These are phyloP conservation scores for Clathrospora elynae DNA, from an alignment of 2,329 filamentous ascomycete species.

Conservation along the genomic window DNA sequence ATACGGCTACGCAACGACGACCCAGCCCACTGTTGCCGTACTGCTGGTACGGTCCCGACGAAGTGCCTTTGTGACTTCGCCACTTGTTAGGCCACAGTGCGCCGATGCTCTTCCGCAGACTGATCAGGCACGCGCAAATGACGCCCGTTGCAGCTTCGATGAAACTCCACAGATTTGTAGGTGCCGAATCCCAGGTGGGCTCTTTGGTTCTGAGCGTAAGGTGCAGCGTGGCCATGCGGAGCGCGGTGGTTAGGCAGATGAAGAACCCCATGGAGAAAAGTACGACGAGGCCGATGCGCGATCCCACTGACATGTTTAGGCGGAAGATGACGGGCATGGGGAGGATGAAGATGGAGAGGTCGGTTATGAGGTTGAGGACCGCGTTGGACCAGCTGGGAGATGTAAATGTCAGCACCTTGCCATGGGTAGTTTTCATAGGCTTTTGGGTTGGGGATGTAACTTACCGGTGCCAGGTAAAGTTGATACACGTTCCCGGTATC, in stretches of 20 bases:
- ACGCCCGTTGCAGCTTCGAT: constrained; percentile 36
- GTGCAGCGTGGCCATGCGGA: constrained; percentile 35
- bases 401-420: background rate
- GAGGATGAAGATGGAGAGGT: constrained; percentile 28
- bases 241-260: constrained; percentile 31
- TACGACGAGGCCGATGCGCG: constrained; percentile 24
- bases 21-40: constrained; percentile 4
- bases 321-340: constrained; percentile 28
- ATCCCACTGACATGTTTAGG: constrained; percentile 29
- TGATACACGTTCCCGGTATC: constrained; percentile 27
- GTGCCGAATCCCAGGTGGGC: constrained; percentile 31
- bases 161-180: constrained; percentile 37
- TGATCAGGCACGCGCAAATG: constrained; percentile 36
- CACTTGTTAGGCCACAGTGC: constrained; percentile 22
- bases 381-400: constrained; percentile 27
- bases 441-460: constrained; percentile 1
- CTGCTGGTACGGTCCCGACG: constrained; percentile 9
- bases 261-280: constrained; percentile 37
- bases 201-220: constrained; percentile 23
- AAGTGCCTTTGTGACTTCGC: constrained; percentile 13
- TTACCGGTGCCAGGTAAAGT: constrained; percentile 30
- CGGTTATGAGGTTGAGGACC: constrained; percentile 25
- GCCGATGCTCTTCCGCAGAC: constrained; percentile 24
- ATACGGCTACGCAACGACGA: background rate
- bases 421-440: background rate